These are phyloP conservation scores for Kregervanrija delftensis DNA, from an alignment of 805 yeast genomes.

Conservation along the genomic window DNA sequence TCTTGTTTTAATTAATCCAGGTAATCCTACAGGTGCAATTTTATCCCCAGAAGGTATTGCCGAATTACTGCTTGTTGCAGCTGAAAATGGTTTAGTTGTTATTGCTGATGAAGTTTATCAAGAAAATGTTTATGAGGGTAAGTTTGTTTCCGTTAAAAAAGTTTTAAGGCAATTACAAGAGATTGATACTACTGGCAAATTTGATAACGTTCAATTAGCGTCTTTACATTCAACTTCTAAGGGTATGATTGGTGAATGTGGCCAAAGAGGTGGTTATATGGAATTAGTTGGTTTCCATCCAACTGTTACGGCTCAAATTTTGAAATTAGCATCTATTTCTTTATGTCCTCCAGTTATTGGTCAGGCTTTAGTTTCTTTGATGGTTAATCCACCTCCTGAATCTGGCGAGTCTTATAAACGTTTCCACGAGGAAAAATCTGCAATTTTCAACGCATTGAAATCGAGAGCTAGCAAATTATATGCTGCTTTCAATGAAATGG, in stretches of 20 bases:
- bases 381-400: conserved; percentile 82
- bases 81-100: conserved; percentile 74
- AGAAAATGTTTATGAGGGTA: conserved; percentile 77
- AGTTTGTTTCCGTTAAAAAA: conserved; percentile 79
- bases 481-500: conserved; percentile 67
- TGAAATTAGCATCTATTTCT: conserved; percentile 85
- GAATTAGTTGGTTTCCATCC: conserved; percentile 77
- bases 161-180: conserved; percentile 61
- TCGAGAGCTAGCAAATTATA: conserved; percentile 59
- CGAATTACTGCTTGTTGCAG: conserved; percentile 71
- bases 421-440: conserved; percentile 54
- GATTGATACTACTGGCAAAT: conserved; percentile 43
- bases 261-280: conserved; percentile 99
- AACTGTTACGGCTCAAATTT: conserved; percentile 62
- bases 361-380: conserved; percentile 85
- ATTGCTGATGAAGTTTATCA: conserved; percentile 99
- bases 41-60: conserved; percentile 58
- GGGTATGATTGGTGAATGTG: conserved; percentile 98
- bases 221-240: conserved; percentile 96
- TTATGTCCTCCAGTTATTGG: conserved; percentile 94
- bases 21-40: conserved; percentile 95
- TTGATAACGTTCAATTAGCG: conserved; percentile 75
- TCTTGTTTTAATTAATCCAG: conserved; percentile 92
- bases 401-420: conserved; percentile 71
- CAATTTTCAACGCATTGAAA: conserved; percentile 56